Base-by-base conservation (phyloP, 352 stramenopile species). In the Elongisporangium undulatum region DNA sequence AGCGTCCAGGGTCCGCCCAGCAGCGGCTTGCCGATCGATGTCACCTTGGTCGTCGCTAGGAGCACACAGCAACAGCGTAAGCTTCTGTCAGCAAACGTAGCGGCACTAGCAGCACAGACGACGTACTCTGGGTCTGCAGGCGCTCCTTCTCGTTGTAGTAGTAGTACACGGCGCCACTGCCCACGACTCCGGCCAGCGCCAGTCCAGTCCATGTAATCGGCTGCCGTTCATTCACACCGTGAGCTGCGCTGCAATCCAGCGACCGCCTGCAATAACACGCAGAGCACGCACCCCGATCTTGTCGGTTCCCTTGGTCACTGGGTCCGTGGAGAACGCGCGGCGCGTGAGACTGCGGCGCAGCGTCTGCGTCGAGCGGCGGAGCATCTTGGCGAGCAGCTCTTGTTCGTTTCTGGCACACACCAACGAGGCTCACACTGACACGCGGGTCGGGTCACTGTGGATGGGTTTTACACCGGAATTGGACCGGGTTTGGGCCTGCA, bases 1-100 rank as follows among this genome's bases (percentile, higher is more conserved):
- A 98, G 80, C 45, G 90, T 97, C 84, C 88, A 98, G 12, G 88
- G 89, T 15, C 95, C 95, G 38, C 95, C 95, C 13, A 98, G 74
- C 10, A 94, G 66, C 23, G 93, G 85, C 75, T 98, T 97, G 45
- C 94, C 94, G 13, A 97, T 78, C 29, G 85, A 95, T 8, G 77
- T 87, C 41, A 97, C 83, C 64, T 97, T 95, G 48, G 73, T 93
- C 20, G 83, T 93, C 16, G 85, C 83, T 93, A 50, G 16, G 24
- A 64, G 38, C n/a, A 45, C 54, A 60, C 24, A 52, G 53, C 26
- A 65, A 5, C 3, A 61, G 0, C 24, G 17, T 29, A 17, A 51
- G 22, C 49, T 41, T 62, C 34, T 59, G 20, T 56, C 41, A 58
- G 49, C 23, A 12, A 21, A 51, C 22, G 6, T 49, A 41, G 26